Percentiles rank a stretch among this genome's conserved stretches.
Conservation (phyloP, 2,329 filamentous ascomycete genomes). For the Exophiala xenobiotica region DNA sequence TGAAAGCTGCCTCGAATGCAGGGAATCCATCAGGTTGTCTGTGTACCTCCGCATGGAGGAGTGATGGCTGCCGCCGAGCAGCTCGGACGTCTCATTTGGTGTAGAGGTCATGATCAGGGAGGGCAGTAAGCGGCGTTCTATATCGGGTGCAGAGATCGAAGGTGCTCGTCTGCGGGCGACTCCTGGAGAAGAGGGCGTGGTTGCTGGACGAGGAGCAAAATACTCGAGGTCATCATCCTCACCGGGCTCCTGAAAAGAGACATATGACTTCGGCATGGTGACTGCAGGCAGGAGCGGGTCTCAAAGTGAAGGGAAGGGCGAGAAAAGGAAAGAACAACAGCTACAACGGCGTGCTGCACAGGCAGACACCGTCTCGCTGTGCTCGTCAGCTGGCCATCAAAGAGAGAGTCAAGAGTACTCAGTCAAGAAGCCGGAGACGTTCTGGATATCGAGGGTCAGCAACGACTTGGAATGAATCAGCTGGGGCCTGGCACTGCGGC, state of each 20-base stretch:
- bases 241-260: constrained; percentile 21
- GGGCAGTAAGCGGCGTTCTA: constrained; percentile 15
- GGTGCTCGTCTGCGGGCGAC: constrained; percentile 4
- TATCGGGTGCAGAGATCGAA: constrained; percentile 18
- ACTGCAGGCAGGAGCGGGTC: background rate
- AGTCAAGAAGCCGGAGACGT: background rate
- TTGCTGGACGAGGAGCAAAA: constrained; percentile 2
- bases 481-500: too few relatives aligned
- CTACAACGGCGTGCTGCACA: constrained; percentile 13
- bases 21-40: constrained; percentile 13
- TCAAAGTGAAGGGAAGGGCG: background rate
- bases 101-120: constrained; percentile 18
- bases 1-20: constrained; percentile 23
- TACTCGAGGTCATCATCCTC: constrained; percentile 15
- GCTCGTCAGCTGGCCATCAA: constrained; percentile 21
- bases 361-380: constrained; percentile 18
- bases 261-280: constrained; percentile 26
- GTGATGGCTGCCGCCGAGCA: constrained; percentile 18
- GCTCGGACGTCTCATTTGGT: constrained; percentile 17
- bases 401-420: background rate
- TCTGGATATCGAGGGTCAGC: background rate
- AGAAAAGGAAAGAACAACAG: background rate
- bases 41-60: constrained; percentile 10
- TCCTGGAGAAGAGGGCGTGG: constrained; percentile 16
- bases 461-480: too few relatives aligned